A percentile compares a stretch with the other conserved stretches of the same genome.
phyloP scores from a whole-genome alignment of 192 early-diverging fungal species.

The Mortierella claussenii region DNA sequence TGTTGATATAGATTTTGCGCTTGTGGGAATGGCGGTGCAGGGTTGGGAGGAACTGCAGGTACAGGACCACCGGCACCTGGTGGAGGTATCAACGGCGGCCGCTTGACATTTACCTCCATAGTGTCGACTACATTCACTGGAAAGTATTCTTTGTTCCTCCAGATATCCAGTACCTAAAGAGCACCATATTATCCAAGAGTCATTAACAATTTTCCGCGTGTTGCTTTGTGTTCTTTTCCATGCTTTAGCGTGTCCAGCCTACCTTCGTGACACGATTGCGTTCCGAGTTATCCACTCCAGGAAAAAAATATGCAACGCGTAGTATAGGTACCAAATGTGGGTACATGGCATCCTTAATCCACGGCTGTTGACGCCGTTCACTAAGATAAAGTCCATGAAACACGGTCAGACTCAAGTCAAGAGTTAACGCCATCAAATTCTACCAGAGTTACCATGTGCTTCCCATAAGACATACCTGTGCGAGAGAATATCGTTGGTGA shows the following conservation, averaged over 20 bases:
- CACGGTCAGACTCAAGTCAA: neutral
- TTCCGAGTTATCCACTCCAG: conserved; percentile 49
- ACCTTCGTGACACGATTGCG: conserved; percentile 62
- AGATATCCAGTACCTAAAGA: conserved; percentile 53
- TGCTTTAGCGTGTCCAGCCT: neutral
- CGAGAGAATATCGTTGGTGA: conserved; percentile 63
- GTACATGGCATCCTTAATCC: conserved; percentile 60
- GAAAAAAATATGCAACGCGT: conserved; percentile 58
- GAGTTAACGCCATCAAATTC: neutral
- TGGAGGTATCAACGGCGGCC: conserved; percentile 25
- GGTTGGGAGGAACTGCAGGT: neutral
- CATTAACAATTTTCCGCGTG: neutral
- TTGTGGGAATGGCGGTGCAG: neutral
- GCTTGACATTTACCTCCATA: conserved; percentile 43
- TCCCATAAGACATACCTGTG: conserved; percentile 51
- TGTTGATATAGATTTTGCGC: conserved; percentile 2
- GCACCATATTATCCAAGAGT: neutral
- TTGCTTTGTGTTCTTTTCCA: neutral
- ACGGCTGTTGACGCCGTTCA: conserved; percentile 53
- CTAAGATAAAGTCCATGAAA: conserved; percentile 8
- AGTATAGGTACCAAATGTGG: conserved; percentile 57
- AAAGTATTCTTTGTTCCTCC: conserved; percentile 50
- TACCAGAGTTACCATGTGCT: neutral
- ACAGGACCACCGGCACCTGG: neutral
- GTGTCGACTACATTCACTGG: conserved; percentile 27